These are phyloP conservation scores for Phialemoniopsis sp. DNA, from an alignment of 2,329 filamentous ascomycete species.

Conservation along the genomic window DNA sequence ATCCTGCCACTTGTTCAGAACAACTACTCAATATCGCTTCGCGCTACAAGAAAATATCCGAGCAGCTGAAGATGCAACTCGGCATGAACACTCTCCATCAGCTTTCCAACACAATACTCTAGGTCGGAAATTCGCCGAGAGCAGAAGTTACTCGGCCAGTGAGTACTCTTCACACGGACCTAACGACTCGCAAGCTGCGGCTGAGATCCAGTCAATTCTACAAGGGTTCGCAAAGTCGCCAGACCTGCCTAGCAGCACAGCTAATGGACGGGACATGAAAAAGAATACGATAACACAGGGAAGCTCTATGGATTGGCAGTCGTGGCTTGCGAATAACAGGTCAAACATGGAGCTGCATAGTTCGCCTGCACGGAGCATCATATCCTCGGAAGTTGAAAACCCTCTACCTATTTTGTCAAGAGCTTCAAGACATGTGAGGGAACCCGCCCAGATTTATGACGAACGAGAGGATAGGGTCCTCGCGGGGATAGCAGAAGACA, in stretches of 20 bases:
- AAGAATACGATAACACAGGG: slow-evolving; percentile 18
- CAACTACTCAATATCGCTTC: slow-evolving; percentile 51
- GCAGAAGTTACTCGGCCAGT: slow-evolving; percentile 1
- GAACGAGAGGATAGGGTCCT: not conserved
- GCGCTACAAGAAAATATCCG: slow-evolving; percentile 43
- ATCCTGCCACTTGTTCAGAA: slow-evolving; percentile 45
- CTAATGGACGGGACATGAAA: slow-evolving; percentile 26
- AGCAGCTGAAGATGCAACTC: slow-evolving; percentile 19
- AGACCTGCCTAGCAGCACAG: slow-evolving; percentile 11
- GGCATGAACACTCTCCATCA: slow-evolving; percentile 1
- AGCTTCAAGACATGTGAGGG: not conserved
- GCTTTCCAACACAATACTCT: not conserved
- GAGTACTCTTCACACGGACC: slow-evolving; percentile 1
- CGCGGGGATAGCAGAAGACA: not conserved
- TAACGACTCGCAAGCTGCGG: slow-evolving; percentile 16
- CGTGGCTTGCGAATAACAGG: slow-evolving; percentile 47
- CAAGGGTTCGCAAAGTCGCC: not conserved
- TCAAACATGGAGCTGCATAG: slow-evolving; percentile 36
- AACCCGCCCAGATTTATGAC: slow-evolving; percentile 2
- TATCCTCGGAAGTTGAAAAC: too few relatives aligned
- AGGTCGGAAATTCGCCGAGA: too few relatives aligned
- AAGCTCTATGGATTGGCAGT: slow-evolving; percentile 46
- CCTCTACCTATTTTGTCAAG: not conserved
- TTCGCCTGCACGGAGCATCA: slow-evolving; percentile 1
- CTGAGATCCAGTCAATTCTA: slow-evolving; percentile 13